Conservation (phyloP, 192 early-diverging fungal genomes). For the Funneliformis geosporum region DNA sequence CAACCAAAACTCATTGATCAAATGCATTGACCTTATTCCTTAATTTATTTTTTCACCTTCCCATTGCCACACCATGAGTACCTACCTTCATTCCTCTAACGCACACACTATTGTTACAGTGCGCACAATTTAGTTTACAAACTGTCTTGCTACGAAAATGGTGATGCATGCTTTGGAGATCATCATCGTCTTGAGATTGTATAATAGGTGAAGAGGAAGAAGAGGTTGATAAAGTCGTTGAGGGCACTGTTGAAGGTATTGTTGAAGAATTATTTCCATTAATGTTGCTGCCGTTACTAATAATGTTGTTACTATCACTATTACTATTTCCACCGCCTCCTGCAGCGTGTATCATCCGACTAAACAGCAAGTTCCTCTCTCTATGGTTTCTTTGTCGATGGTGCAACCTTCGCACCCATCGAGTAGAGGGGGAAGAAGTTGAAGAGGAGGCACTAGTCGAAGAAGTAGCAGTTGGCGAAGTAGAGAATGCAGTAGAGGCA, state of each 20-base stretch:
- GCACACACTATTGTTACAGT: conserved; percentile 66
- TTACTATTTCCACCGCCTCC: background rate
- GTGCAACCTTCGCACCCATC: conserved; percentile 20
- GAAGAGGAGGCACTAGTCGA: background rate
- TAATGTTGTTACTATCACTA: background rate
- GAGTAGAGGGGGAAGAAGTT: background rate
- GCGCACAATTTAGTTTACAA: conserved; percentile 64
- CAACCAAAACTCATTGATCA: background rate
- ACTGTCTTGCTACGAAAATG: conserved; percentile 57
- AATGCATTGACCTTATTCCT: background rate
- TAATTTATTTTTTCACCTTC: background rate
- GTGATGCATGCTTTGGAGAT: conserved; percentile 3
- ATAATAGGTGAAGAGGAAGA: background rate
- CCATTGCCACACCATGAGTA: background rate
- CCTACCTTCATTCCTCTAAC: conserved; percentile 74
- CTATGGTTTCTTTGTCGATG: background rate
- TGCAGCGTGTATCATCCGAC: conserved; percentile 3
- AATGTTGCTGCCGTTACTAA: background rate
- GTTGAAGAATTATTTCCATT: conserved; percentile 9
- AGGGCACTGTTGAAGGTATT: conserved; percentile 3
- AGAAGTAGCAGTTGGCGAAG: background rate
- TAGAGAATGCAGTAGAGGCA: background rate
- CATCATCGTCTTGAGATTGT: background rate
- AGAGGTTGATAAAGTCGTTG: conserved; percentile 14
- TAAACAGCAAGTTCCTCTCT: conserved; percentile 8